Evolutionary conservation across 176 grass and related monocot species (phyloP).

Genomic region (Elymus sibiricus): DNA sequence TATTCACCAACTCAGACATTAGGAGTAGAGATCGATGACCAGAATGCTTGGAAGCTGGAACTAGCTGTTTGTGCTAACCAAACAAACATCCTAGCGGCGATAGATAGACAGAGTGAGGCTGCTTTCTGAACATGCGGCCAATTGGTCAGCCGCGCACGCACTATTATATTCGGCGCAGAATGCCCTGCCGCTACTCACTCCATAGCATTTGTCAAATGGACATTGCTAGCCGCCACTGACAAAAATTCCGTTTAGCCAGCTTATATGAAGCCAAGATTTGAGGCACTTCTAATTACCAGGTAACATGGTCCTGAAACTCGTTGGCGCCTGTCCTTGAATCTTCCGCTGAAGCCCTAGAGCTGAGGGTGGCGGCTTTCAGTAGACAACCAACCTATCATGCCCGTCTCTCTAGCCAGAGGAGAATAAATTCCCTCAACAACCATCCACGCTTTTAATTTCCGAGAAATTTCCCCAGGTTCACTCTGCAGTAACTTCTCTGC

Average conservation of each 20-base stretch:
- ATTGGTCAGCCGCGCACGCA: neutral
- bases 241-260: slow-evolving; percentile 6
- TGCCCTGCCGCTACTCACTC: neutral
- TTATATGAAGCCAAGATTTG: neutral
- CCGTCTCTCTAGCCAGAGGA: slow-evolving; percentile 11
- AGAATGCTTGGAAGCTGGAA: neutral
- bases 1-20: too few relatives aligned
- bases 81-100: neutral
- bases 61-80: neutral
- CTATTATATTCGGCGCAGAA: neutral
- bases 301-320: neutral
- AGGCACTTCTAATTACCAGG: neutral
- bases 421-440: slow-evolving; percentile 50
- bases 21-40: neutral
- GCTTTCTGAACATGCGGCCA: neutral
- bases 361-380: neutral
- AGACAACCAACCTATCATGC: neutral
- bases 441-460: neutral
- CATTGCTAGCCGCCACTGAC: neutral
- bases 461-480: neutral
- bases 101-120: neutral
- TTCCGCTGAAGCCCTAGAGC: neutral
- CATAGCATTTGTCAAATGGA: neutral
- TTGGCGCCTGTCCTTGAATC: neutral
- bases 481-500: neutral